phyloP scores from a whole-genome alignment of 768 basidiomycete species.

The Russula sp. region DNA sequence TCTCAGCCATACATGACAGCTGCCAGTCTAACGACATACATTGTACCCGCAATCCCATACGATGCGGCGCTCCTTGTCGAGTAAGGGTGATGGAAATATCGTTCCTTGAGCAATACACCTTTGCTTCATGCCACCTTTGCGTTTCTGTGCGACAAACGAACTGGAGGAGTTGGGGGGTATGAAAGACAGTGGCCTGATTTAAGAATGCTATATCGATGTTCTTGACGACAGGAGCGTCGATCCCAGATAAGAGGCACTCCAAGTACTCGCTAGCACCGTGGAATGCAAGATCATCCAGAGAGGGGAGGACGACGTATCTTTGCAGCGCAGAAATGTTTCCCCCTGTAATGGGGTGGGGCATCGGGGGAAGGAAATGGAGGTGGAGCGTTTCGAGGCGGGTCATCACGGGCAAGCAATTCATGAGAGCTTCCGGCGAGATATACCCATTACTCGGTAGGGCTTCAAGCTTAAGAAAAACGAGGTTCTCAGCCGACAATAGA shows the following conservation, averaged over 20 bases:
- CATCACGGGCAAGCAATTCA: neutral
- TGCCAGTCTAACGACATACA: too few species aligned
- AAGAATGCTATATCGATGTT: neutral
- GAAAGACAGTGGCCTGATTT: neutral
- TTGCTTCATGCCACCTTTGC: too few species aligned
- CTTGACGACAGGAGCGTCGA: neutral
- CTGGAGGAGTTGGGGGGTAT: neutral
- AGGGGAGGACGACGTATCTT: neutral
- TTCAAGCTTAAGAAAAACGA: neutral
- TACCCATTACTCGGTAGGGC: neutral
- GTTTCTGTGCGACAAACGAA: neutral
- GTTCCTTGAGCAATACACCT: too few species aligned
- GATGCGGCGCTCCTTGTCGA: too few species aligned
- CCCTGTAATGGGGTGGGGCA: neutral
- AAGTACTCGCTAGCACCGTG: neutral
- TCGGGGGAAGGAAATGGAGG: neutral
- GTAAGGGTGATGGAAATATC: too few species aligned
- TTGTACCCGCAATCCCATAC: too few species aligned
- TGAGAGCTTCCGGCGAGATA: neutral
- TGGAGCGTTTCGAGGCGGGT: neutral
- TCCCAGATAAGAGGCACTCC: too few species aligned
- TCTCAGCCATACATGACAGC: too few species aligned
- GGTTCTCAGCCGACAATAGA: neutral
- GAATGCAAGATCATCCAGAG: neutral
- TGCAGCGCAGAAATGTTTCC: too few species aligned